These are phyloP conservation scores for Gossypium anomalum DNA, from an alignment of 345 rosid genomes.

Conservation along the genomic window DNA sequence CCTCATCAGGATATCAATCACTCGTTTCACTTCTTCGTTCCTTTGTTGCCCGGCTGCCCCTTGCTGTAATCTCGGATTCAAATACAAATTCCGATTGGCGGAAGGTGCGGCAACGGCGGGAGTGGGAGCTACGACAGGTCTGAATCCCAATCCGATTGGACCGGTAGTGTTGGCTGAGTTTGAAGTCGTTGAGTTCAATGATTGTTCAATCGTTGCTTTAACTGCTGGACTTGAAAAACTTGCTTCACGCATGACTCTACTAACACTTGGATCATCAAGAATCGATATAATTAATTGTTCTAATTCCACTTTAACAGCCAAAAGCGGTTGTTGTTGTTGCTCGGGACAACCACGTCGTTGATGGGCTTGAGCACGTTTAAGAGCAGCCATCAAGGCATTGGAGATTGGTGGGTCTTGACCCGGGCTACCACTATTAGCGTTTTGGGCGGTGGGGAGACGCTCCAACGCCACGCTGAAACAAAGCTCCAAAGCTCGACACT, in stretches of 20 bases:
- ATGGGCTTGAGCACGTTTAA: conserved; percentile 97
- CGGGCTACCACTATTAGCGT: conserved; percentile 20
- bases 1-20: conserved; percentile 61
- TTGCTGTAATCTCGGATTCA: conserved; percentile 79
- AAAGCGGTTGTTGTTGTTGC: conserved; percentile 92
- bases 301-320: conserved; percentile 95
- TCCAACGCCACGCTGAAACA: conserved; percentile 99
- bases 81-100: conserved; percentile 51
- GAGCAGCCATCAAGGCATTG: conserved; percentile 95
- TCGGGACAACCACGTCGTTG: conserved; percentile 98
- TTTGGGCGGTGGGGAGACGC: conserved; percentile 68
- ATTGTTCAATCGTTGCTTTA: conserved; percentile 84
- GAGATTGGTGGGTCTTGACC: conserved; percentile 82
- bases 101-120: neutral
- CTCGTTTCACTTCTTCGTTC: conserved; percentile 58
- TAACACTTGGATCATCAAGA: conserved; percentile 96
- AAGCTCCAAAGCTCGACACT: conserved; percentile 98
- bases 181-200: conserved; percentile 43
- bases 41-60: conserved; percentile 39
- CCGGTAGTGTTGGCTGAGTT: conserved; percentile 27
- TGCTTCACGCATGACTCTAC: conserved; percentile 97
- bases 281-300: conserved; percentile 95
- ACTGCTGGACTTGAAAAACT: conserved; percentile 97
- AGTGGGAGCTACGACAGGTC: conserved; percentile 30
- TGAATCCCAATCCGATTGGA: conserved; percentile 60